Evolutionary conservation across 2,329 filamentous ascomycete genomes (phyloP).

Genomic region (Scedosporium minutisporum): DNA sequence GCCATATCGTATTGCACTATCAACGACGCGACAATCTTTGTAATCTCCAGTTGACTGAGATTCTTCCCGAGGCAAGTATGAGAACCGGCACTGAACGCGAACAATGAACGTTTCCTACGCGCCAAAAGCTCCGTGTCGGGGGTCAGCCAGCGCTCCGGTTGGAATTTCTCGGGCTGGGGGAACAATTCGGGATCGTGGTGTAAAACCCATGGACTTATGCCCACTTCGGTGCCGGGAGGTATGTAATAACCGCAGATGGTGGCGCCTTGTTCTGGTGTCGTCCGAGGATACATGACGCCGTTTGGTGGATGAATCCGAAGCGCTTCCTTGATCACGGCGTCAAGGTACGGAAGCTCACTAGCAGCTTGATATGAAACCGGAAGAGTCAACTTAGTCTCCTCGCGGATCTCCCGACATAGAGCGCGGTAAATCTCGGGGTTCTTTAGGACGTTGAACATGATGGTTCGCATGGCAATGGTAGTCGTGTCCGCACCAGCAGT

Average conservation of each 20-base stretch:
- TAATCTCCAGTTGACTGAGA: neutral
- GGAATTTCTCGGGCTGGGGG: neutral
- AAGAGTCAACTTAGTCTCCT: neutral
- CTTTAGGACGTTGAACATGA: neutral
- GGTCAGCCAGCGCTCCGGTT: neutral
- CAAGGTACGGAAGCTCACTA: neutral
- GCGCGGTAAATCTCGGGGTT: neutral
- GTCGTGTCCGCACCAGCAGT: neutral
- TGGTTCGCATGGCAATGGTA: neutral
- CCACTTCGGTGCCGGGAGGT: neutral
- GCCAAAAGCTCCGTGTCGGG: neutral
- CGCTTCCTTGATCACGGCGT: neutral
- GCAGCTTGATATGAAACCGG: neutral
- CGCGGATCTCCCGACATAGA: neutral
- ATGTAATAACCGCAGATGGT: neutral
- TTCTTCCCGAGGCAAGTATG: neutral
- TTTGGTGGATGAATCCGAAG: neutral
- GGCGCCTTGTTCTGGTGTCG: neutral
- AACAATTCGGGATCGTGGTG: neutral
- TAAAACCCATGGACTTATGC: neutral
- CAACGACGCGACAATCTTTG: neutral
- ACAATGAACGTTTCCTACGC: neutral
- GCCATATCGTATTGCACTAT: neutral
- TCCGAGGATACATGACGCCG: neutral
- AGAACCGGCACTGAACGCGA: neutral